Base-by-base conservation (phyloP, 371 early-diverging fungal genomes). In the Mortierella sp. region DNA sequence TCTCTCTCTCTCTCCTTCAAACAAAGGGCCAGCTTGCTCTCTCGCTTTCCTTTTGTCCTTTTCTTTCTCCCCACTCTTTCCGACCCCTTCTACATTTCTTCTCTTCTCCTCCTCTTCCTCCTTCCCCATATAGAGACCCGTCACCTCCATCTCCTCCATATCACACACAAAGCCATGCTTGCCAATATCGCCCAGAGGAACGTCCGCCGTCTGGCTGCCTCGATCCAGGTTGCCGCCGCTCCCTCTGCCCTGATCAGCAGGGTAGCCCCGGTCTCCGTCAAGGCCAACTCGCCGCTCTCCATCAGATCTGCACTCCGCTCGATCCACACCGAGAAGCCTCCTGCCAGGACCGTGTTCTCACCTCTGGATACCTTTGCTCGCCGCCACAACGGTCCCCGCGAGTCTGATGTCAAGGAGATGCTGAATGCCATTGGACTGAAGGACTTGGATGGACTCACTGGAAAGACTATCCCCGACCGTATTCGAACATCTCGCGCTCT, bases 381-480 rank as follows among this genome's bases (percentile, higher is more conserved):
- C 63, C 94, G 98, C 59, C 98, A 98, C 82, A 90, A 91, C 70
- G 98, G 98, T 1, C 92, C 97, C 24, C 83, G 85, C 55, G 86
- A 86, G 41, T 61, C 74, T 8, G 94, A 97, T 21, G 79, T 92
- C 59, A 79, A 84, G 41, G 82, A 80, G 16, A 97, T 98, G 98
- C 87, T 95, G 60, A 85, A 86, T 55, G 78, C 85, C 48, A 81
- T 96, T 41, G 94, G 94, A 19, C 84, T 94, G 28, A 84, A 87
- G 63, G 81, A 86, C 45, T 80, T 97, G 67, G 94, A 95, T 58
- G 92, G 92, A 31, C 82, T 97, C 70, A 83, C 96, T 19, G 79
- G 86, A 34, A 89, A 91, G 78, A 89, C 96, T 13, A 91, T 97
- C 31, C 98, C 98, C 47, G 72, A 83, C n/a, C 68, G 86, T 27